A percentile compares a stretch with the other conserved stretches of the same genome.
Evolutionary conservation across 345 rosid species (phyloP).

Genomic region (Eucalyptus sideroxylon): DNA sequence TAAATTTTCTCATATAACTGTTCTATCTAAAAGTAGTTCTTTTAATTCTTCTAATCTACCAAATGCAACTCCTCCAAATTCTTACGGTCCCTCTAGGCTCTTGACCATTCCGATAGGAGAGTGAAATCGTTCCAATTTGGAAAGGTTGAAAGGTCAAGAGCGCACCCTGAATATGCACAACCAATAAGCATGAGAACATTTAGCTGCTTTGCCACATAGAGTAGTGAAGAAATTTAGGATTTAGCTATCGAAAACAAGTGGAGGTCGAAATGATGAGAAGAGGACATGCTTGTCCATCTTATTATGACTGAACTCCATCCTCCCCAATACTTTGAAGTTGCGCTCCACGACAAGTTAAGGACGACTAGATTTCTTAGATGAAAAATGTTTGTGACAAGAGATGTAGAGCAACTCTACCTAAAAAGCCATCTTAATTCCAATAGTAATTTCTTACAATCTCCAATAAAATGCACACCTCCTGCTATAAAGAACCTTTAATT

Average conservation of each 20-base stretch:
- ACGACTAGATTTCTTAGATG: neutral
- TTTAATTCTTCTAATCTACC: neutral
- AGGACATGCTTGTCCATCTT: neutral
- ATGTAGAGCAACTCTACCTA: neutral
- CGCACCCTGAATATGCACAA: neutral
- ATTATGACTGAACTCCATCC: neutral
- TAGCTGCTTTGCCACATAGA: neutral
- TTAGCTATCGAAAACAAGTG: neutral
- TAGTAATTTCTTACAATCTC: neutral
- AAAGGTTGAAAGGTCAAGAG: neutral
- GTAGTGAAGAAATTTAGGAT: neutral
- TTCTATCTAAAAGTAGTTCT: neutral
- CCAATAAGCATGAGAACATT: neutral
- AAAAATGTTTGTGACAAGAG: neutral
- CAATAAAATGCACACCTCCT: neutral
- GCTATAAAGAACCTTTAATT: neutral
- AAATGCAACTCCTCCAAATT: neutral
- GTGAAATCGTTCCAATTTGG: neutral
- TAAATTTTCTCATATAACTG: neutral
- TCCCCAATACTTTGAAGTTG: neutral
- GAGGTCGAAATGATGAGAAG: neutral
- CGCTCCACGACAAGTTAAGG: neutral
- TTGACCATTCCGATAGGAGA: neutral
- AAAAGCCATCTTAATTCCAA: neutral
- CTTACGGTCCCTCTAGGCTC: neutral